phyloP scores from a whole-genome alignment of 1,284 basidiomycete species.

The Exsudoporus floridanus region DNA sequence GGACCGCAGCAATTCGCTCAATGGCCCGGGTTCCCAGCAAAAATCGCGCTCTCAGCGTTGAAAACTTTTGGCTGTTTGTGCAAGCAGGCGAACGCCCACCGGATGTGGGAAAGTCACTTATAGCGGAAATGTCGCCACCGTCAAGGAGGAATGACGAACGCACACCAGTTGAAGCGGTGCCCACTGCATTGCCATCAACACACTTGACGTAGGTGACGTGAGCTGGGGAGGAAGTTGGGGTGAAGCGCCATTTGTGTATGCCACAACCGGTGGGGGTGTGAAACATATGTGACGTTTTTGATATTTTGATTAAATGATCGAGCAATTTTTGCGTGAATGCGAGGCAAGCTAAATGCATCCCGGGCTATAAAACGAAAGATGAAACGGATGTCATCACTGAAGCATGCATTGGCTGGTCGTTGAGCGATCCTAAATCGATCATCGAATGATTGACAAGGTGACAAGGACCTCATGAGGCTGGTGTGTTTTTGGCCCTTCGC shows the following conservation, averaged over 20 bases:
- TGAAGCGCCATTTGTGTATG: neutral
- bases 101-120: neutral
- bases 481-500: neutral
- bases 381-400: neutral
- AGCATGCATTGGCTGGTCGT: neutral
- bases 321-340: neutral
- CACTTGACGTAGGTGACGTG: neutral
- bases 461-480: neutral
- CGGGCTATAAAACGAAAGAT: neutral
- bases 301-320: neutral
- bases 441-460: neutral
- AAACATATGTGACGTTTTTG: neutral
- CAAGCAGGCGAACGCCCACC: neutral
- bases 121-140: neutral
- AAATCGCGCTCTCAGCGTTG: conserved; percentile 1
- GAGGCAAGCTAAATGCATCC: neutral
- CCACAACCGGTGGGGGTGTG: neutral
- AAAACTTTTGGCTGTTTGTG: neutral
- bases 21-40: neutral
- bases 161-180: neutral
- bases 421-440: neutral
- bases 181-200: conserved; percentile 1
- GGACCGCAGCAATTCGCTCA: neutral
- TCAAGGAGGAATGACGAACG: neutral
- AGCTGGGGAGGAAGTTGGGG: neutral